Conservation (phyloP, 225 moss, liverwort and hornwort genomes). For the Pseudisothecium myosuroides region DNA sequence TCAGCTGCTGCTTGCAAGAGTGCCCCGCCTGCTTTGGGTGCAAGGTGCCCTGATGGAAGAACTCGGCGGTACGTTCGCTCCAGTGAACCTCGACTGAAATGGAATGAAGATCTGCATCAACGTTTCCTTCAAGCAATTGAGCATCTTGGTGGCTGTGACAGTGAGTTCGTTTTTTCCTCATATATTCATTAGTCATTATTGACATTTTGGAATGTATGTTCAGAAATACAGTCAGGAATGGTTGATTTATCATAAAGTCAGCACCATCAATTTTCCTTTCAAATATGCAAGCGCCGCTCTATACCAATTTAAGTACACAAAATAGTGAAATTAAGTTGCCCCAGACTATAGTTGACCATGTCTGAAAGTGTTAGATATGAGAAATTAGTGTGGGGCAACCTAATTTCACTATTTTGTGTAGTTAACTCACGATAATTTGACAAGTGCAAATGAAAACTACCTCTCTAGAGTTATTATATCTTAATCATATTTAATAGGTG, state of each 20-base stretch:
- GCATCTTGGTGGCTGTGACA: conserved; percentile 48
- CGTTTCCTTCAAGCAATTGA: not conserved
- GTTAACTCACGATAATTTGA: not conserved
- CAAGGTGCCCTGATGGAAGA: too few relatives aligned
- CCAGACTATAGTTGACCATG: too few relatives aligned
- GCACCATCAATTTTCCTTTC: not conserved
- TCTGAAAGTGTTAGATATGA: too few relatives aligned
- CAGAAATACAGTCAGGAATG: not conserved
- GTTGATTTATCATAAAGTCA: not conserved
- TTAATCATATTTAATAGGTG: too few relatives aligned
- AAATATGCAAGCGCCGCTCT: not conserved
- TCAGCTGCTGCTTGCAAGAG: too few relatives aligned
- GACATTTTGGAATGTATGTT: not conserved
- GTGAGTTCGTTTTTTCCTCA: conserved; percentile 4
- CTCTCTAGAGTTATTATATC: not conserved
- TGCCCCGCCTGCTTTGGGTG: too few relatives aligned
- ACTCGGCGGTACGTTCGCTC: too few relatives aligned
- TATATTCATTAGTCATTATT: not conserved
- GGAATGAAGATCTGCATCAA: too few relatives aligned
- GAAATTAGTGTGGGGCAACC: too few relatives aligned
- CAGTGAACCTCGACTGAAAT: too few relatives aligned
- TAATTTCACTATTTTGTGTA: too few relatives aligned
- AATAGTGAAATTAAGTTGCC: too few relatives aligned
- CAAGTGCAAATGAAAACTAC: not conserved
- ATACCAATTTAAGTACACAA: not conserved